phyloP scores from a whole-genome alignment of 2,329 filamentous ascomycete genomes.

The Verticillium isaacii region DNA sequence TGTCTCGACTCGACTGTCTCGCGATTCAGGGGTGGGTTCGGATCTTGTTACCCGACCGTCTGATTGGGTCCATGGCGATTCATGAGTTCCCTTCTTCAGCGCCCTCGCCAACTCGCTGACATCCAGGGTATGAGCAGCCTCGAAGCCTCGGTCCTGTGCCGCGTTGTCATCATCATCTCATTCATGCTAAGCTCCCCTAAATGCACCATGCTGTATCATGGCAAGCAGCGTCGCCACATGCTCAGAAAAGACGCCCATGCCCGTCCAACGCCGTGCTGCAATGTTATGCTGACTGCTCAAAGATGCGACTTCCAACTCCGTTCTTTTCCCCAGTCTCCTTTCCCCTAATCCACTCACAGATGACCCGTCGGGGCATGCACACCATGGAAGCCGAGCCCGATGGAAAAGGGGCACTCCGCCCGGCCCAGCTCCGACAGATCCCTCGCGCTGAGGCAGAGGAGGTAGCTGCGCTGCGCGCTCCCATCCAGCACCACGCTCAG shows the following conservation, averaged over 20 bases:
- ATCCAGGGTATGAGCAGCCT: too few species aligned
- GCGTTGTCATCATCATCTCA: not conserved
- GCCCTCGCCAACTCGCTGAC: not conserved
- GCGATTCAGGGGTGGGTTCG: not conserved
- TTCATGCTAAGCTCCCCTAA: not conserved
- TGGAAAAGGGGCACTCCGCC: constrained; percentile 55
- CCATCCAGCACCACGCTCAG: constrained; percentile 63
- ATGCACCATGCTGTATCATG: not conserved
- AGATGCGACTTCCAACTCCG: not conserved
- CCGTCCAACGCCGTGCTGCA: not conserved
- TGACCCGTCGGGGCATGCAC: constrained; percentile 27
- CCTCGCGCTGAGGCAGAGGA: constrained; percentile 60
- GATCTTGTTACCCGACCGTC: not conserved
- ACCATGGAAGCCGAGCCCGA: constrained; percentile 64
- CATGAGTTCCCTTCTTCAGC: not conserved
- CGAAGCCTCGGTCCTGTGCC: too few species aligned
- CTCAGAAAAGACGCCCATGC: not conserved
- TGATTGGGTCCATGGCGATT: not conserved
- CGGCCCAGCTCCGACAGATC: constrained; percentile 60
- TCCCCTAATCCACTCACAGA: not conserved
- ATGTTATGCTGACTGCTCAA: not conserved
- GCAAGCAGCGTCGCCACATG: not conserved
- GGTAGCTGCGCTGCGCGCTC: constrained; percentile 51
- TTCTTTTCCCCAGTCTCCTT: too few species aligned
- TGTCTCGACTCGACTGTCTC: not conserved